These are phyloP conservation scores for Schwanniomyces etchellsii DNA, from an alignment of 1,139 yeast genomes.

Conservation along the genomic window DNA sequence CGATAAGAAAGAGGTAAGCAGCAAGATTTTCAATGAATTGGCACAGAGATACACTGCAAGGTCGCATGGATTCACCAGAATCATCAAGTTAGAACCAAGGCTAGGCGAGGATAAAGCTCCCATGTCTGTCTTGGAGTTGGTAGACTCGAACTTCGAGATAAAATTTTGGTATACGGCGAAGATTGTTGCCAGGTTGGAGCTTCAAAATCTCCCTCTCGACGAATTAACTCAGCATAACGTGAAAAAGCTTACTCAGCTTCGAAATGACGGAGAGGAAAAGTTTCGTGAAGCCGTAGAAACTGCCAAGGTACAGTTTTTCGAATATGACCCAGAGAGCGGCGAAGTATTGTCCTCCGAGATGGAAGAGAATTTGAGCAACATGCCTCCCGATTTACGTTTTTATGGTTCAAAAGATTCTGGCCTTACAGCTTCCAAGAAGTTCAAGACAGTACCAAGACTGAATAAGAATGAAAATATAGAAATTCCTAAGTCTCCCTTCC, in stretches of 20 bases:
- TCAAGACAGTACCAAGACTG: conserved; percentile 25
- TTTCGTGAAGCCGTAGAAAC: conserved; percentile 62
- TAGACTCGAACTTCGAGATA: conserved; percentile 69
- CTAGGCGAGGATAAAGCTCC: conserved; percentile 85
- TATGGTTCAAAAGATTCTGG: conserved; percentile 17
- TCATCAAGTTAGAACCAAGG: conserved; percentile 79
- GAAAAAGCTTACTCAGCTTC: conserved; percentile 39
- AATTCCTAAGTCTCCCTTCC: conserved; percentile 36
- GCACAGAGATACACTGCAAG: conserved; percentile 59
- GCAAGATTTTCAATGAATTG: conserved; percentile 63
- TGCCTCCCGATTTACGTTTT: conserved; percentile 25
- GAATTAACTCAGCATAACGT: conserved; percentile 55
- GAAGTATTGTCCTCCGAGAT: conserved; percentile 19
- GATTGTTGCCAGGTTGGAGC: conserved; percentile 71
- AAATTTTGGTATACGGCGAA: conserved; percentile 75
- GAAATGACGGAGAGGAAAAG: conserved; percentile 44
- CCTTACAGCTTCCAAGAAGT: conserved; percentile 32
- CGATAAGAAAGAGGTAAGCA: conserved; percentile 32
- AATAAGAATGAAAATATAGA: conserved; percentile 11
- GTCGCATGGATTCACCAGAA: conserved; percentile 81
- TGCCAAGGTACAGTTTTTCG: conserved; percentile 56
- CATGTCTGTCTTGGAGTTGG: conserved; percentile 82
- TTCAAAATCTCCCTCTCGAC: conserved; percentile 61
- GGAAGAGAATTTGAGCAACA: conserved; percentile 26
- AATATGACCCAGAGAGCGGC: conserved; percentile 21